Percentiles rank a stretch among this genome's conserved stretches.
Conservation (phyloP, 2,329 filamentous ascomycete species). For the Lasiodiplodia gonubiensis region DNA sequence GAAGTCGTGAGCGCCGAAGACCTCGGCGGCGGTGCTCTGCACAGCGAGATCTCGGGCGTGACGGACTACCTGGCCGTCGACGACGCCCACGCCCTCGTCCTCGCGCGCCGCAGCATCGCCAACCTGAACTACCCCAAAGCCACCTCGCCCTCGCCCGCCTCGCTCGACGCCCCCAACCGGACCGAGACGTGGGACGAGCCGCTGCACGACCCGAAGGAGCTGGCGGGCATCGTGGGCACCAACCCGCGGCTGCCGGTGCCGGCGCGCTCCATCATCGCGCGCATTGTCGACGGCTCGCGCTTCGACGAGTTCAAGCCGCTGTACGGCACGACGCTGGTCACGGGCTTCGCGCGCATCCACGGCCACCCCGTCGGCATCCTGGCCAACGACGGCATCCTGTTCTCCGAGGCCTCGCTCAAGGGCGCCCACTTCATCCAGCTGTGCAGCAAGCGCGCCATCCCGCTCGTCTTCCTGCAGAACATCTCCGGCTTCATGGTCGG, state of each 20-base stretch:
- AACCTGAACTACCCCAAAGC: slow-evolving; percentile 83
- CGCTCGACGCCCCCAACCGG: slow-evolving; percentile 43
- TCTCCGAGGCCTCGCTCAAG: slow-evolving; percentile 87
- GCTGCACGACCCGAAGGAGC: slow-evolving; percentile 77
- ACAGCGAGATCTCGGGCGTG: slow-evolving; percentile 89
- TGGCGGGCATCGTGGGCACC: slow-evolving; percentile 86
- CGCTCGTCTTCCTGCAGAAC: slow-evolving; percentile 93
- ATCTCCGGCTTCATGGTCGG: slow-evolving; percentile 99
- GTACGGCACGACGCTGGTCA: slow-evolving; percentile 88
- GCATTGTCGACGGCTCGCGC: slow-evolving; percentile 86
- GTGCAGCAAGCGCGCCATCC: slow-evolving; percentile 86
- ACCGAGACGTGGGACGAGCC: slow-evolving; percentile 69
- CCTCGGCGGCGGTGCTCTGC: slow-evolving; percentile 85
- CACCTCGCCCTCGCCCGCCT: slow-evolving; percentile 30
- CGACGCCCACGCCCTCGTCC: slow-evolving; percentile 86
- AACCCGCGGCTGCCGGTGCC: slow-evolving; percentile 86
- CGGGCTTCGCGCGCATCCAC: slow-evolving; percentile 86
- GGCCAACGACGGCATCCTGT: slow-evolving; percentile 94
- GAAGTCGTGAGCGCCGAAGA: slow-evolving; percentile 91
- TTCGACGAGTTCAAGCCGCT: slow-evolving; percentile 95
- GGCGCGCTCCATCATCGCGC: slow-evolving; percentile 87
- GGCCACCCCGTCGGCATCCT: slow-evolving; percentile 91
- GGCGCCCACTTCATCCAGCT: slow-evolving; percentile 97
- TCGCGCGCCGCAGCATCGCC: slow-evolving; percentile 80
- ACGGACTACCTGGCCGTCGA: slow-evolving; percentile 95